Evolutionary conservation across 306 rosid genomes (phyloP).

Genomic region (Cucumis cinereus): DNA sequence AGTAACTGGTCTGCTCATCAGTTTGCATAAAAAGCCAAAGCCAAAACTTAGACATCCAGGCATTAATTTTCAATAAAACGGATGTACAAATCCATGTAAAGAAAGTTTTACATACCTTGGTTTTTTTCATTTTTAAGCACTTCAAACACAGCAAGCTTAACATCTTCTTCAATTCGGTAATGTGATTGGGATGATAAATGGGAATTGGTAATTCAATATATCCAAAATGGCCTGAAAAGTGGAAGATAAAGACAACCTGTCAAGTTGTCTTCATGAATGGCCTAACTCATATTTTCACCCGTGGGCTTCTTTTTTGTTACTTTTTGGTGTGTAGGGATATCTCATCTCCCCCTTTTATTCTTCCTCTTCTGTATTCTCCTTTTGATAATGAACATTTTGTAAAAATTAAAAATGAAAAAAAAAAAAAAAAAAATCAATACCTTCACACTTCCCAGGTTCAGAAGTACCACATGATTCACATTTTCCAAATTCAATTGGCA

Average conservation of each 20-base stretch:
- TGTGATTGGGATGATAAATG: background rate
- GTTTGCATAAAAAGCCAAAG: background rate
- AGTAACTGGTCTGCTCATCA: background rate
- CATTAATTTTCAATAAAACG: background rate
- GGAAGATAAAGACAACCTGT: constrained; percentile 6
- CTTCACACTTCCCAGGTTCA: constrained; percentile 84
- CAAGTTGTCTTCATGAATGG: background rate
- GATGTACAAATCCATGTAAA: background rate
- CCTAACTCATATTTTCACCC: too few relatives aligned
- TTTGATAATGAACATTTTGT: too few relatives aligned
- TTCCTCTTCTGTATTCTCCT: too few relatives aligned
- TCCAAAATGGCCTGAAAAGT: constrained; percentile 27
- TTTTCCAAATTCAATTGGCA: background rate
- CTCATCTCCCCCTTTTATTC: too few relatives aligned
- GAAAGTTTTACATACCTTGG: constrained; percentile 45
- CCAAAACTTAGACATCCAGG: background rate
- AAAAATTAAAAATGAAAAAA: too few relatives aligned
- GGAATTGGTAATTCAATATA: background rate
- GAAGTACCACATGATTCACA: constrained; percentile 88
- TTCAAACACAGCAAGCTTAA: background rate
- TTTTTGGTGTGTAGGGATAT: too few relatives aligned
- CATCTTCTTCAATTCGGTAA: constrained; percentile 15
- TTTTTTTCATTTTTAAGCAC: constrained; percentile 14
- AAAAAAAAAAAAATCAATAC: constrained; percentile 12
- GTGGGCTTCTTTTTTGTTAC: too few relatives aligned